Evolutionary conservation across 1,139 yeast species (phyloP).

Genomic region (Zygosaccharomyces pseudobailii): DNA sequence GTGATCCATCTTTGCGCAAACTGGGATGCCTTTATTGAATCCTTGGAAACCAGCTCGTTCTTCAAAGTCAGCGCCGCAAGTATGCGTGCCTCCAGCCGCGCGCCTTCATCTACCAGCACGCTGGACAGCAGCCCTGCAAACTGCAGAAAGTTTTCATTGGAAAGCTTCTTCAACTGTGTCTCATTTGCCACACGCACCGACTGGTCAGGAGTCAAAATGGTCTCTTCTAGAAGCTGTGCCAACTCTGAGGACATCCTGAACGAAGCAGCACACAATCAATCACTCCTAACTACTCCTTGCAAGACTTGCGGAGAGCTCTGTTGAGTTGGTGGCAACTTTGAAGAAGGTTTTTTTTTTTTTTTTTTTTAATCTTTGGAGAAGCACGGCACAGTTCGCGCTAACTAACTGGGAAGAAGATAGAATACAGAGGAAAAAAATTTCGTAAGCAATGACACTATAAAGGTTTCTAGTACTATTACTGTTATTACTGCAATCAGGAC

Average conservation of each 20-base stretch:
- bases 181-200: constrained; percentile 76
- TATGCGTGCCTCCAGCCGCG: constrained; percentile 79
- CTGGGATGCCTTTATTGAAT: constrained; percentile 44
- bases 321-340: not conserved
- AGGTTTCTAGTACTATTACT: not conserved
- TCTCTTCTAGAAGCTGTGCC: constrained; percentile 70
- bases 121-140: constrained; percentile 68
- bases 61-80: constrained; percentile 86
- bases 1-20: constrained; percentile 46
- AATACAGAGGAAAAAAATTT: not conserved
- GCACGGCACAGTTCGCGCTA: no score
- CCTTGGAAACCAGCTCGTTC: constrained; percentile 83
- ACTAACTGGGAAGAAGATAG: no score
- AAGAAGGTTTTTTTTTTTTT: not conserved
- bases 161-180: constrained; percentile 65
- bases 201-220: constrained; percentile 62
- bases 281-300: not conserved
- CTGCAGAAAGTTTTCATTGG: constrained; percentile 69
- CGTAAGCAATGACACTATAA: not conserved
- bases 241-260: constrained; percentile 45
- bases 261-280: not conserved
- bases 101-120: constrained; percentile 62
- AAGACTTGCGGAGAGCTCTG: not conserved
- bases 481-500: not conserved
- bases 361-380: not conserved